Conservation (phyloP, 73 alveolate genomes). For the Symbiodinium pilosum region DNA sequence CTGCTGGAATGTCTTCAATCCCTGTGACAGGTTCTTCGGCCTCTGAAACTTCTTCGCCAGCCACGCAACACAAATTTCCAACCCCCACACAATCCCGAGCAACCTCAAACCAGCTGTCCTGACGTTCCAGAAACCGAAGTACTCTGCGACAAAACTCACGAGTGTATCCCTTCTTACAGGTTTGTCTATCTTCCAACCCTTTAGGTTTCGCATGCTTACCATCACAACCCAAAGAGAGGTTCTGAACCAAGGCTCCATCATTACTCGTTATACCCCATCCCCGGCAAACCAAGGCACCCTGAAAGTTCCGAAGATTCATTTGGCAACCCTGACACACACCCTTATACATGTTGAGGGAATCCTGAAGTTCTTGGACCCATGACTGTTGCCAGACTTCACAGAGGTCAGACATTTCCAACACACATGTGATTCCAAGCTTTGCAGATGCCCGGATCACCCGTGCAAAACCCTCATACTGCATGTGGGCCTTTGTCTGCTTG, state of each 20-base stretch:
- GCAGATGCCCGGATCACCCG: no score
- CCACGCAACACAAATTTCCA: background rate
- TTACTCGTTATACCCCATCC: background rate
- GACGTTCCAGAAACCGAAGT: background rate
- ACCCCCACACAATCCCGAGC: background rate
- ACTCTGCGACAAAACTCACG: background rate
- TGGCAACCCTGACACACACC: constrained; percentile 54
- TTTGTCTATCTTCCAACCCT: background rate
- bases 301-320: background rate
- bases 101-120: background rate
- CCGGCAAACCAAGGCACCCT: background rate
- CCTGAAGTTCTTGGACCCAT: background rate
- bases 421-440: no score
- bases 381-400: constrained; percentile 29
- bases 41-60: no score
- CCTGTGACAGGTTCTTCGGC: no score
- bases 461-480: no score
- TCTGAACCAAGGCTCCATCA: background rate
- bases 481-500: no score
- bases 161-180: background rate
- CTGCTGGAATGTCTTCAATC: no score
- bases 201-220: background rate
- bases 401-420: background rate
- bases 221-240: background rate
- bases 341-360: background rate